Evolutionary conservation across 2,329 filamentous ascomycete species (phyloP).

Genomic region (Berkeleyomyces basicola): DNA sequence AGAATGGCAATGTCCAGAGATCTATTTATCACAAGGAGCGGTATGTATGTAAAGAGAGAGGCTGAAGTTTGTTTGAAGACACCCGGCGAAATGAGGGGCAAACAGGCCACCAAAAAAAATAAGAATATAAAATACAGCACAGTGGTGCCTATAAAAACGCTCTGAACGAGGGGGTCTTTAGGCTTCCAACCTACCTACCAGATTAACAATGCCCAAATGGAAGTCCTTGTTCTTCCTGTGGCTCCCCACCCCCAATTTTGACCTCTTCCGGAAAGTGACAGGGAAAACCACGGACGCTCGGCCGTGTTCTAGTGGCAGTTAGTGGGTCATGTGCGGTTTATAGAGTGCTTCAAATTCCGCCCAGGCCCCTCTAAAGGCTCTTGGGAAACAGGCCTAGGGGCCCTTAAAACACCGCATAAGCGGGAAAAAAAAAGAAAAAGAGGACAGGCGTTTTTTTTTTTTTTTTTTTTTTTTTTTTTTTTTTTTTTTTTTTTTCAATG

Average conservation of each 20-base stretch:
- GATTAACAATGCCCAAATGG: neutral
- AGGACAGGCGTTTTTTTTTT: neutral
- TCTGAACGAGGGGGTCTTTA: neutral
- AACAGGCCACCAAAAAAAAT: neutral
- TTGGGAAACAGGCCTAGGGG: neutral
- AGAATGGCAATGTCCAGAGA: neutral
- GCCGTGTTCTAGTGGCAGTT: neutral
- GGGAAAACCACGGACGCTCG: neutral
- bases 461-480: neutral
- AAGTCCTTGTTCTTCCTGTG: neutral
- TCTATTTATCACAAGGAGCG: too few relatives aligned
- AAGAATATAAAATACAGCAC: neutral
- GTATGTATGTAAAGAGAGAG: too few relatives aligned
- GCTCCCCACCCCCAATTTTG: neutral
- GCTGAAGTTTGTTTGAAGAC: neutral
- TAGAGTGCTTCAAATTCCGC: neutral
- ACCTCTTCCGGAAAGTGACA: constrained; percentile 1
- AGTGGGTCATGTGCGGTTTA: neutral
- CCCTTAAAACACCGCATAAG: neutral
- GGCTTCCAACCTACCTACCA: neutral
- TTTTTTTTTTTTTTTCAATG: neutral
- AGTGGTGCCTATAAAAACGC: neutral
- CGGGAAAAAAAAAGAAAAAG: neutral
- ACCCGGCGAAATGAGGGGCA: neutral
- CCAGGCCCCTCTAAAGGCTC: neutral